These are phyloP conservation scores for Xylaria arbuscula DNA, from an alignment of 2,329 filamentous ascomycete genomes.

Conservation along the genomic window DNA sequence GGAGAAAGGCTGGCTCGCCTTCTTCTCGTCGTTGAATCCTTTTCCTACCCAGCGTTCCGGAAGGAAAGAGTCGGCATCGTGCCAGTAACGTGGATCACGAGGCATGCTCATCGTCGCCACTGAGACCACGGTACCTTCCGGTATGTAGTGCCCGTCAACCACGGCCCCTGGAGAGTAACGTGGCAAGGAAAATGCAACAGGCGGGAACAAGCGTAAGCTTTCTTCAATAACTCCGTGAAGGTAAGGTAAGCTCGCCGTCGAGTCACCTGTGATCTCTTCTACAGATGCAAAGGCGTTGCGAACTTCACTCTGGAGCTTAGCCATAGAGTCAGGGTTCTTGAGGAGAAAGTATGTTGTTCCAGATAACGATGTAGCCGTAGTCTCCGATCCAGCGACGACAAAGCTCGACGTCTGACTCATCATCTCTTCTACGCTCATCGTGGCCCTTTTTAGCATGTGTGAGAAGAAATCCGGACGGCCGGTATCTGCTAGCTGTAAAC, in stretches of 20 bases:
- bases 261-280: constrained; percentile 49
- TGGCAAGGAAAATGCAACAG: constrained; percentile 46
- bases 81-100: constrained; percentile 37
- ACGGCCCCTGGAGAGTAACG: constrained; percentile 37
- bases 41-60: constrained; percentile 45
- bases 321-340: constrained; percentile 51
- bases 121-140: constrained; percentile 36
- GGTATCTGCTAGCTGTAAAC: constrained; percentile 38
- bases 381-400: constrained; percentile 61
- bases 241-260: constrained; percentile 47
- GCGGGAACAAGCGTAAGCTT: constrained; percentile 52
- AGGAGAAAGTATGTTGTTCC: constrained; percentile 54
- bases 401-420: constrained; percentile 47
- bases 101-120: constrained; percentile 22
- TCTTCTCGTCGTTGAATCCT: constrained; percentile 36
- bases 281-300: constrained; percentile 53
- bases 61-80: constrained; percentile 38
- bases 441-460: constrained; percentile 36
- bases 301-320: constrained; percentile 56
- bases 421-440: constrained; percentile 43
- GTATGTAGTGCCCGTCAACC: constrained; percentile 40
- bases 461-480: constrained; percentile 41
- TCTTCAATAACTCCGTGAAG: constrained; percentile 53
- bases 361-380: constrained; percentile 57
- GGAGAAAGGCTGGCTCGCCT: constrained; percentile 43